Evolutionary conservation across 352 stramenopile species (phyloP).

Genomic region (Globisporangium polare): DNA sequence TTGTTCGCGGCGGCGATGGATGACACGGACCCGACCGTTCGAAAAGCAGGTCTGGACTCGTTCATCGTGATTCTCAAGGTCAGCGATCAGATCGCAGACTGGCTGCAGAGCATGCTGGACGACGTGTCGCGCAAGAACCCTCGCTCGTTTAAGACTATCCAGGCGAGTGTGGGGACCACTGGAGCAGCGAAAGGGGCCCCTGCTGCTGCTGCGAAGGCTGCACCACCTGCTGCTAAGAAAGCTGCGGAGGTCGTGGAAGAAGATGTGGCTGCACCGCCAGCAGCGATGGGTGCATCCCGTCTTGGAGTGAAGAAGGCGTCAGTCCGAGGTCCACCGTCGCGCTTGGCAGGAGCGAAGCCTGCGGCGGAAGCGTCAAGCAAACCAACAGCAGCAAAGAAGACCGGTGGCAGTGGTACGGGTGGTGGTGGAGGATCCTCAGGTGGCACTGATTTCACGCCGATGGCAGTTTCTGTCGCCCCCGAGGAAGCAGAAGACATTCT

Average conservation of each 20-base stretch:
- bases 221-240: constrained; percentile 17
- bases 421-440: constrained; percentile 12
- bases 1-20: constrained; percentile 66
- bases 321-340: constrained; percentile 37
- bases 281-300: neutral
- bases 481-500: constrained; percentile 71
- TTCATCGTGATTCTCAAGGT: constrained; percentile 58
- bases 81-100: constrained; percentile 40
- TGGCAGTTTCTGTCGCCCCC: constrained; percentile 50
- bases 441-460: constrained; percentile 56
- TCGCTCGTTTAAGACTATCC: constrained; percentile 65
- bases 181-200: constrained; percentile 15
- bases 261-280: constrained; percentile 15
- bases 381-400: constrained; percentile 25
- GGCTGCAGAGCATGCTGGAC: constrained; percentile 58
- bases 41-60: constrained; percentile 67
- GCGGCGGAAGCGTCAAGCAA: constrained; percentile 23
- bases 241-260: constrained; percentile 23
- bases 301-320: constrained; percentile 32
- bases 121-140: constrained; percentile 68
- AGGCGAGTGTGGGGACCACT: constrained; percentile 35
- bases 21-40: constrained; percentile 76
- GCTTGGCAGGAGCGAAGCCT: constrained; percentile 44
- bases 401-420: constrained; percentile 16
- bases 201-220: constrained; percentile 13